Conservation (phyloP, 345 rosid species). For the Populus euphratica region DNA sequence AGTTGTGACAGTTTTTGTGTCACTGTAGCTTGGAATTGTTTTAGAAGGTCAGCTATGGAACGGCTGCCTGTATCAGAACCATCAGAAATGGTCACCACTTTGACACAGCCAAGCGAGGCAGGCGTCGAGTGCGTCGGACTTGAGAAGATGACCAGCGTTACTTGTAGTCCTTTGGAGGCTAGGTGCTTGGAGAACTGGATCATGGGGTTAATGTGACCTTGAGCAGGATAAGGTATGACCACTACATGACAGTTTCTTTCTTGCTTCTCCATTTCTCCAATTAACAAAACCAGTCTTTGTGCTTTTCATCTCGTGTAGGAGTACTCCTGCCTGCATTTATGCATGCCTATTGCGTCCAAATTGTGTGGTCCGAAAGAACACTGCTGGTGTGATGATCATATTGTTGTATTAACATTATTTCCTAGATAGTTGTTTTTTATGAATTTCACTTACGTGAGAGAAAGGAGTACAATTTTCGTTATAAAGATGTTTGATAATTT, state of each 20-base stretch:
- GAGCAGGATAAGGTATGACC: slow-evolving; percentile 40
- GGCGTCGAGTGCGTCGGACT: slow-evolving; percentile 13
- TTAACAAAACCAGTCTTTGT: background rate
- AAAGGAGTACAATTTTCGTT: too few relatives aligned
- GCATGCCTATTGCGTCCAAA: too few relatives aligned
- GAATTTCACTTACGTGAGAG: too few relatives aligned
- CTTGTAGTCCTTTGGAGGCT: slow-evolving; percentile 46
- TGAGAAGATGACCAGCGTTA: slow-evolving; percentile 32
- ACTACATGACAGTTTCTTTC: slow-evolving; percentile 26
- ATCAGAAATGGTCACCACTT: slow-evolving; percentile 28
- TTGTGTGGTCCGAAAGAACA: too few relatives aligned
- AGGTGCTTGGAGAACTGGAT: slow-evolving; percentile 55
- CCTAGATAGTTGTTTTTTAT: too few relatives aligned
- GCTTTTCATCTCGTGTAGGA: background rate
- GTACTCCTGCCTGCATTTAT: background rate
- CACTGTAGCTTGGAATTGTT: slow-evolving; percentile 19
- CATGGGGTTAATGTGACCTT: slow-evolving; percentile 62
- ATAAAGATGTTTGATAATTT: too few relatives aligned
- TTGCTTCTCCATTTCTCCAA: background rate
- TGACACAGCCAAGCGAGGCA: slow-evolving; percentile 21
- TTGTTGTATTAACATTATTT: too few relatives aligned
- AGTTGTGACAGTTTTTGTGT: slow-evolving; percentile 26
- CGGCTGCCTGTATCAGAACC: slow-evolving; percentile 19
- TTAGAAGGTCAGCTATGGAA: background rate
- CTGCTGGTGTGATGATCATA: too few relatives aligned